These are phyloP conservation scores for Clonostachys rosea DNA, from an alignment of 2,329 filamentous ascomycete genomes.

Conservation along the genomic window DNA sequence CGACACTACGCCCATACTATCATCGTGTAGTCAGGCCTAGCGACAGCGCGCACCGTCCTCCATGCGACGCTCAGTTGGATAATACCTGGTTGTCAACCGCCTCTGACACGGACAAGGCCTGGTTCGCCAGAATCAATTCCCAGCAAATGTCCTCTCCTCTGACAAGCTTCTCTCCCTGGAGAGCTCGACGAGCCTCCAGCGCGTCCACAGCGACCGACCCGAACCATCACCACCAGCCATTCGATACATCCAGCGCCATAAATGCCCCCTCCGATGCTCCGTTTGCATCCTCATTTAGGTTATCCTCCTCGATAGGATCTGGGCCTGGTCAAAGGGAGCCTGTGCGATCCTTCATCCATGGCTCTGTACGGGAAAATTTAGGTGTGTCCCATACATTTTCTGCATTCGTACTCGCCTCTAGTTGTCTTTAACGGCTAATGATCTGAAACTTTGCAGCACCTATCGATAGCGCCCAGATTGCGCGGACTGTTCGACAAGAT, in stretches of 20 bases:
- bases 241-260: conserved; percentile 13
- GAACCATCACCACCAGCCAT: conserved; percentile 7
- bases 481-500: conserved; percentile 76
- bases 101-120: too few species aligned
- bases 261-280: conserved; percentile 11
- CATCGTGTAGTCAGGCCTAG: too few species aligned
- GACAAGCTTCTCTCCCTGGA: conserved; percentile 43
- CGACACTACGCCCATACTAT: too few species aligned
- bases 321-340: conserved; percentile 51
- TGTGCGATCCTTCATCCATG: conserved; percentile 67
- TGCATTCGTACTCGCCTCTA: not conserved
- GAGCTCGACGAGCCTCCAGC: conserved; percentile 31
- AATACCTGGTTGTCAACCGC: too few species aligned
- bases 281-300: conserved; percentile 10
- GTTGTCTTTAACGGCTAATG: not conserved
- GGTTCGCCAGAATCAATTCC: too few species aligned
- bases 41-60: too few species aligned
- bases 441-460: conserved; percentile 28
- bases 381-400: conserved; percentile 32
- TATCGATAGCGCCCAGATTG: conserved; percentile 68
- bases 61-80: too few species aligned
- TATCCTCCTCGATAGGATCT: conserved; percentile 34
- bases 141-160: conserved; percentile 37
- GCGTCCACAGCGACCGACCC: conserved; percentile 23
- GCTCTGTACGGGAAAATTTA: conserved; percentile 54